Evolutionary conservation across 768 basidiomycete species (phyloP).

Genomic region (Amanita molliuscula): DNA sequence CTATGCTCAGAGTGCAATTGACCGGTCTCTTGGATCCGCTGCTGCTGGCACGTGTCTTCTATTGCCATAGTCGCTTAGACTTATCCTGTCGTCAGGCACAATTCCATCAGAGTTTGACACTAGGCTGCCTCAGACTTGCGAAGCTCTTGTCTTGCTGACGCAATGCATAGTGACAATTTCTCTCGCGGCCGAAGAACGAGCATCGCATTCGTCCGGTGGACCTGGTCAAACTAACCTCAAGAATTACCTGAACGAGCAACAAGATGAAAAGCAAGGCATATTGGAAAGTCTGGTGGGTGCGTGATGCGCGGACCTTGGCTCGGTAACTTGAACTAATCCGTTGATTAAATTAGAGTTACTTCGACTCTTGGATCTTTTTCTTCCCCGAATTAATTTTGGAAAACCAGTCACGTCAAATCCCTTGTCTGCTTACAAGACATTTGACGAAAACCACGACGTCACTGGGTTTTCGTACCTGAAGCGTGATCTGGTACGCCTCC

Average conservation of each 20-base stretch:
- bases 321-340: slow-evolving; percentile 2
- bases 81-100: neutral
- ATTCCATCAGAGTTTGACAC: slow-evolving; percentile 44
- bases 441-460: slow-evolving; percentile 17
- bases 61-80: too few relatives aligned
- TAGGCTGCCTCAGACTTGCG: slow-evolving; percentile 68
- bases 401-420: slow-evolving; percentile 35
- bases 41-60: neutral
- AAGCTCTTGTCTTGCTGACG: slow-evolving; percentile 67
- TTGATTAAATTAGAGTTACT: slow-evolving; percentile 52
- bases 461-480: slow-evolving; percentile 79
- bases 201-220: slow-evolving; percentile 10
- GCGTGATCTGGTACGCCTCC: slow-evolving; percentile 78
- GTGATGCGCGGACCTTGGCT: slow-evolving; percentile 8
- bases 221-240: slow-evolving; percentile 18
- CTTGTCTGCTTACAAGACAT: slow-evolving; percentile 14
- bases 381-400: slow-evolving; percentile 79
- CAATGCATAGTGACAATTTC: slow-evolving; percentile 65
- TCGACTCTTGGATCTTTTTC: slow-evolving; percentile 64
- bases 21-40: slow-evolving; percentile 25
- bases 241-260: slow-evolving; percentile 32
- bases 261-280: slow-evolving; percentile 32
- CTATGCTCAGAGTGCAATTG: slow-evolving; percentile 47
- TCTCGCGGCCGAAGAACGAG: slow-evolving; percentile 37
- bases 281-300: slow-evolving; percentile 51